Evolutionary conservation across 2,329 filamentous ascomycete genomes (phyloP).

Genomic region (Coniochaeta sp.): DNA sequence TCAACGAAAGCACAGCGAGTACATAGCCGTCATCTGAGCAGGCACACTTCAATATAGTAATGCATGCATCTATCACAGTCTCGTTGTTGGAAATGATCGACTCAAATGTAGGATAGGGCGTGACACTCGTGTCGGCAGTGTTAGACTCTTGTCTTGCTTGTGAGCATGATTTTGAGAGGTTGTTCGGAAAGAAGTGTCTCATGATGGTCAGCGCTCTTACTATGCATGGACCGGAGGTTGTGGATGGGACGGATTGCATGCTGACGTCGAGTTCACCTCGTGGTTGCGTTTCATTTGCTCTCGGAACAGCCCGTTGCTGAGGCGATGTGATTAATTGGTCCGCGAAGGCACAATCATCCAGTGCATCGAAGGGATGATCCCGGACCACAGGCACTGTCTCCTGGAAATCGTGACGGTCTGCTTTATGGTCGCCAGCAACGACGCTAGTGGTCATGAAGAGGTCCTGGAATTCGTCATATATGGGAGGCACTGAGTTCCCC

Average conservation of each 20-base stretch:
- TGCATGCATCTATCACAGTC: conserved; percentile 19
- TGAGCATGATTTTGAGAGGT: background rate
- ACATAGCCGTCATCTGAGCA: conserved; percentile 24
- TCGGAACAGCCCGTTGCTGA: too few relatives aligned
- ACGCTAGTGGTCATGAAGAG: background rate
- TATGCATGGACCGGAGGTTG: conserved; percentile 6
- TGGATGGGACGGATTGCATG: background rate
- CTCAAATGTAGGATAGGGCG: conserved; percentile 5
- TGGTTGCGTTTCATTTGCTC: too few relatives aligned
- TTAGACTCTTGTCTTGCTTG: background rate
- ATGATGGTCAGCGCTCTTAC: conserved; percentile 15
- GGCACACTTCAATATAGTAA: conserved; percentile 21
- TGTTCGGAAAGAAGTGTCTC: conserved; percentile 13
- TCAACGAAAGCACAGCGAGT: conserved; percentile 21
- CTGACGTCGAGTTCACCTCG: background rate
- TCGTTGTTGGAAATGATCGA: conserved; percentile 20
- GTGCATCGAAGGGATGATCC: background rate
- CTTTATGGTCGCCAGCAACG: too few relatives aligned
- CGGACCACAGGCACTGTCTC: background rate
- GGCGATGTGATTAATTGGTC: background rate
- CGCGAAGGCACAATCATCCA: background rate
- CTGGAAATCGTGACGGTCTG: background rate
- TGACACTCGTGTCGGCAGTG: background rate
- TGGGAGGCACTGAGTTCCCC: background rate
- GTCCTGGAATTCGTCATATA: background rate